A percentile compares a stretch with the other conserved stretches of the same genome.
These are phyloP conservation scores for Ophiostoma ips DNA, from an alignment of 2,329 filamentous ascomycete species.

Conservation along the genomic window DNA sequence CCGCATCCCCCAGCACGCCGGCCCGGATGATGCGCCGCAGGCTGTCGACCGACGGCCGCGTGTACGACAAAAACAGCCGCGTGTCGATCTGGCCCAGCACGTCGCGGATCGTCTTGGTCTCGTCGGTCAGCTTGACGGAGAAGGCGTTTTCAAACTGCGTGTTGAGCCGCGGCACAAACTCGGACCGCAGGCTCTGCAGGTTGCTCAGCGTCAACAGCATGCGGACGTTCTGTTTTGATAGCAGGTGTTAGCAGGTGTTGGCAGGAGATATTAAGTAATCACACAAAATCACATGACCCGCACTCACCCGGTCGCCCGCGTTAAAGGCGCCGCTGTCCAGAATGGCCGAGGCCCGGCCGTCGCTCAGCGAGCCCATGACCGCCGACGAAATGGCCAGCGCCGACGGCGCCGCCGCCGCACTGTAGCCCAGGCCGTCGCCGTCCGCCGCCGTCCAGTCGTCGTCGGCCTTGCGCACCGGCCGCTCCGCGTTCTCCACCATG, in stretches of 20 bases:
- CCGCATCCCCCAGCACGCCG: slow-evolving; percentile 50
- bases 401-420: background rate
- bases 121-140: slow-evolving; percentile 85
- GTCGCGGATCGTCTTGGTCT: slow-evolving; percentile 81
- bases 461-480: slow-evolving; percentile 49
- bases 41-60: slow-evolving; percentile 55
- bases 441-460: slow-evolving; percentile 43
- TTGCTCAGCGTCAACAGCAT: slow-evolving; percentile 93
- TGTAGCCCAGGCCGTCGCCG: slow-evolving; percentile 23
- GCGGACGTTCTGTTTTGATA: slow-evolving; percentile 54
- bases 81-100: slow-evolving; percentile 83
- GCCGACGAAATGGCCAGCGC: slow-evolving; percentile 5
- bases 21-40: slow-evolving; percentile 56
- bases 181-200: slow-evolving; percentile 65
- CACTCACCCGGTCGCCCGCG: slow-evolving; percentile 40
- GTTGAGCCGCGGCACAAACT: slow-evolving; percentile 78
- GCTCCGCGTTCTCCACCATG: slow-evolving; percentile 93
- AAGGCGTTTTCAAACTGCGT: slow-evolving; percentile 88
- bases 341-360: slow-evolving; percentile 20
- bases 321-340: slow-evolving; percentile 35
- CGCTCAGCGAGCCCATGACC: slow-evolving; percentile 7
- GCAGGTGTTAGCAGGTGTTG: background rate
- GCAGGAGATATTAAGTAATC: background rate
- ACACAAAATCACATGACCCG: background rate
- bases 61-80: slow-evolving; percentile 85